phyloP scores from a whole-genome alignment of 495 filamentous ascomycete genomes.

The Hyaloscypha variabilis region DNA sequence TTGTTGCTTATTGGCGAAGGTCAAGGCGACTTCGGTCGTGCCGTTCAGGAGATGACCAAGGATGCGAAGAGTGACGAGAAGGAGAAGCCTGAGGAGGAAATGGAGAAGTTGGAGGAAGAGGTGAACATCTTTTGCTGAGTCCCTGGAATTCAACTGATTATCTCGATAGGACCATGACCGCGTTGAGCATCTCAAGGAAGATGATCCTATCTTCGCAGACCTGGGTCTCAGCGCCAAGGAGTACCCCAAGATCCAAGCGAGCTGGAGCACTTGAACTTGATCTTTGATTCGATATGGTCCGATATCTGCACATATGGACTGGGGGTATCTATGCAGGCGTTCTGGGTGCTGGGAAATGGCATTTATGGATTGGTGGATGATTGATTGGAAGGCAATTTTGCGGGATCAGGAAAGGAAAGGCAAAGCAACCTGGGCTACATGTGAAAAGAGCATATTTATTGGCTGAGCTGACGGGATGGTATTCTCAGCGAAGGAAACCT shows the following conservation, averaged over 20 bases:
- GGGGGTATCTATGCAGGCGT: background rate
- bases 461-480: background rate
- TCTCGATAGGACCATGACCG: conserved; percentile 56
- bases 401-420: background rate
- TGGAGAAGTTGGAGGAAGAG: conserved; percentile 35
- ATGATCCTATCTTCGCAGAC: conserved; percentile 57
- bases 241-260: conserved; percentile 50
- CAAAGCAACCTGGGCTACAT: background rate
- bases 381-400: background rate
- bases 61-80: conserved; percentile 59
- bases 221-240: conserved; percentile 53
- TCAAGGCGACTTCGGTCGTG: conserved; percentile 59
- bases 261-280: conserved; percentile 44
- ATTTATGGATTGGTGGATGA: background rate
- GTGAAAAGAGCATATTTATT: background rate
- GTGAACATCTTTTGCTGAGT: conserved; percentile 40
- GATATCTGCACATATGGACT: background rate
- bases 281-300: background rate
- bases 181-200: conserved; percentile 54
- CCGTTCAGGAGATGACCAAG: conserved; percentile 52
- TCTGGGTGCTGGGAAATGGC: background rate
- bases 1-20: conserved; percentile 82
- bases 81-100: conserved; percentile 50
- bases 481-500: background rate
- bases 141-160: background rate